Base-by-base conservation (phyloP, 176 grass and related monocot species). In the Miscanthus lutarioriparius region DNA sequence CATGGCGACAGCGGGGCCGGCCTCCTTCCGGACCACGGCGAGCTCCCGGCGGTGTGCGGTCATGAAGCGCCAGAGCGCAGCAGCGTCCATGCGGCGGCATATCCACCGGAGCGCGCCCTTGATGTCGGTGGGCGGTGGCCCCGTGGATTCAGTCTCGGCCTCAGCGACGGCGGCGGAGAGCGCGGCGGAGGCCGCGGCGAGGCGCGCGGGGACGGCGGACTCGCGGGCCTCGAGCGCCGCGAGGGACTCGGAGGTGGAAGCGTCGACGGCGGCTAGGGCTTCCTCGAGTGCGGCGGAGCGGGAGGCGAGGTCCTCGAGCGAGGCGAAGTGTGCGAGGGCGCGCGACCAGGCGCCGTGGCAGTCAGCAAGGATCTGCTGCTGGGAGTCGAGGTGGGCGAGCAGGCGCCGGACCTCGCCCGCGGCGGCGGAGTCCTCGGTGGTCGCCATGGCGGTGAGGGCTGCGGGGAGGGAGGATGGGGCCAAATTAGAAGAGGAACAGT, bases 51-150 rank as follows among this genome's bases (percentile, higher is more conserved):
- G 84, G n/a, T 79, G 90, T 37, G 88, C 74, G 3, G 64, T 75
- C 77, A 92, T 80, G 71, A 92, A 90, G 10, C 90, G 77, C 94
- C 90, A 94, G 28, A 97, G 80, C 9, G 87, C 81, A 4, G 83
- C 9, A 7, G 92, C 83, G 45, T 97, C 94, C 92, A 97, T 94
- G 20, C 92, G 90, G 80, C 86, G 90, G 81, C 90, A 90, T 6
- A 92, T 88, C 92, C 95, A 97, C 39, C 84, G 84, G 66, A 97
- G 90, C 56, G 89, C 70, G 32, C 86, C 83, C 4, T 74, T 80
- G 56, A 92, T 27, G 84, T 92, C 87, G 10, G 79, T 19, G 36
- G 85, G 77, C 1, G 85, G 78, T 25, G 88, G 82, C 39, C 79
- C 69, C 8, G 75, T 30, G 23, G 91, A 90, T 43, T 85, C 80